These are phyloP conservation scores for Athelia sp. DNA, from an alignment of 1,284 basidiomycete species.

Conservation along the genomic window DNA sequence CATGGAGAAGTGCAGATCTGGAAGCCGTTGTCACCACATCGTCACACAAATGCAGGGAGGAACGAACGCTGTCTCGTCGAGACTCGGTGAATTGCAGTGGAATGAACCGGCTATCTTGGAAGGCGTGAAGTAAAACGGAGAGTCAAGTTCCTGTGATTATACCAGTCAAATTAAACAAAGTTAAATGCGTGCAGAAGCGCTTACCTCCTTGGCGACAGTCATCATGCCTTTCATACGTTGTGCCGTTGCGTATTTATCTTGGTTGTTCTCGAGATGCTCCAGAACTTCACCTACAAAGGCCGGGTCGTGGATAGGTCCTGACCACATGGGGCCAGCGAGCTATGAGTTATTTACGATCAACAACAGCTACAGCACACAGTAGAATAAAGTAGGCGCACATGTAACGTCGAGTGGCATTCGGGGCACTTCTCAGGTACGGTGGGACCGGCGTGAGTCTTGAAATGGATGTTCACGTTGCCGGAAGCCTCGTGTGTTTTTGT, in stretches of 20 bases:
- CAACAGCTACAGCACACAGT: constrained; percentile 2
- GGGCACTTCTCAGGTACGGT: constrained; percentile 64
- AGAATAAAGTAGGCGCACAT: constrained; percentile 43
- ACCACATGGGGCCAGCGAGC: constrained; percentile 97
- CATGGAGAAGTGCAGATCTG: constrained; percentile 86
- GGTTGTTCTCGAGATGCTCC: constrained; percentile 62
- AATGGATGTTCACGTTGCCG: constrained; percentile 51
- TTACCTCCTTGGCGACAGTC: constrained; percentile 80
- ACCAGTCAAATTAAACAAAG: constrained; percentile 2
- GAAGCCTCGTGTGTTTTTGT: constrained; percentile 53
- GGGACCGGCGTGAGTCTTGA: constrained; percentile 76
- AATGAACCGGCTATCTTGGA: constrained; percentile 78
- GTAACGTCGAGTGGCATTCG: constrained; percentile 76
- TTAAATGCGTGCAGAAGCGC: constrained; percentile 14
- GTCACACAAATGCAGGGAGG: neutral
- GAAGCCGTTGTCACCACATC: neutral
- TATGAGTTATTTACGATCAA: constrained; percentile 19
- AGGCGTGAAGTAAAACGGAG: constrained; percentile 92
- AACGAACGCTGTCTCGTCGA: constrained; percentile 71
- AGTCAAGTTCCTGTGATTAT: constrained; percentile 62
- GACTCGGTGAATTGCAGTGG: constrained; percentile 75
- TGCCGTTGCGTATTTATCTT: constrained; percentile 72
- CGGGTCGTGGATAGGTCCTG: constrained; percentile 79
- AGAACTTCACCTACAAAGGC: constrained; percentile 75
- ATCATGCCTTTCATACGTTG: constrained; percentile 95